Base-by-base conservation (phyloP, 495 filamentous ascomycete genomes). In the Penicillium coprophilum region DNA sequence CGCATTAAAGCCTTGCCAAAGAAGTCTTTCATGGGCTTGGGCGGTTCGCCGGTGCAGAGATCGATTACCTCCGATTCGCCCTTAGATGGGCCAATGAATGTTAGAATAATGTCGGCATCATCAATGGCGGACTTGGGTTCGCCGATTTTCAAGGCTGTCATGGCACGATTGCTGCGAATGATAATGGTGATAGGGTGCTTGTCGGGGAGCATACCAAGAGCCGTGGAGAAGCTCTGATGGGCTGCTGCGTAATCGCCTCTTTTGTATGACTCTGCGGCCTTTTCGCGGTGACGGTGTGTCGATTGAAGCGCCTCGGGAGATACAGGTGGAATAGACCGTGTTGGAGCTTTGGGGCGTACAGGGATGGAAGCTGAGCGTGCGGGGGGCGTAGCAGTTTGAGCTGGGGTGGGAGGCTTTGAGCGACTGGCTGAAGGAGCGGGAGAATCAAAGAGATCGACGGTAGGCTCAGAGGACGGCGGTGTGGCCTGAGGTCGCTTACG, bases 1-100 rank as follows among this genome's bases (percentile, higher is more conserved):
- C 95, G 87, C 70, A 87, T 92, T 40, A 96, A 77, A 0, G 92
- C 92, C 71, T 97, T 97, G 46, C 89, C 90, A 70, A 85, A 97
- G 66, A 96, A 90, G 38, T 93, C 90, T 44, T 81, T 86, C 92
- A 98, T 97, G 41, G 90, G 86, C 56, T 96, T 95, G 27, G 80
- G 78, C 17, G 86, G 80, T 55, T 86, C 83, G 17, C 71, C 77
- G 40, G 76, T 81, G 17, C 80, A 79, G 2, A 94, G 76, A 27
- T 88, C 82, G 50, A 98, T 90, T 6, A 67, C 81, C 72, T 98
- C 94, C 11, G 78, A 82, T 59, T 89, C 87, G 27, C 95, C 95
- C 47, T 82, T 87, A 2, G 80, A 78, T 1, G 85, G 79, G 0
- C 94, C 94, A 55, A 98, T 96, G 44, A 96, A 75, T 9, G 72